A percentile compares a stretch with the other conserved stretches of the same genome.
phyloP scores from a whole-genome alignment of 768 basidiomycete genomes.

The Asterophora parasitica region DNA sequence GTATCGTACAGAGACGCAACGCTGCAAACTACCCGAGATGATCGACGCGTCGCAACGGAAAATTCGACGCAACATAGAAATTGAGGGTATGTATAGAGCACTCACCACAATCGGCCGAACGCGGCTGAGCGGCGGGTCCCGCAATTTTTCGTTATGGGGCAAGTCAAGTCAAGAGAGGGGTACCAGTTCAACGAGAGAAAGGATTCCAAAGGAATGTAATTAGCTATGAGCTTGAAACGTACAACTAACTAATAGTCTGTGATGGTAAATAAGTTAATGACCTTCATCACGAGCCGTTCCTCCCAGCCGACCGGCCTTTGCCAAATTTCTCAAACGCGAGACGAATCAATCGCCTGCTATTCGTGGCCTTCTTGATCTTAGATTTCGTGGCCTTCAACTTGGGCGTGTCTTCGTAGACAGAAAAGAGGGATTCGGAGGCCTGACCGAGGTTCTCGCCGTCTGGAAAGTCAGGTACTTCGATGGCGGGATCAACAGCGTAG shows the following conservation, averaged over 20 bases:
- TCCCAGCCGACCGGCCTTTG: conserved; percentile 10
- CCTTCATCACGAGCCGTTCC: conserved; percentile 6
- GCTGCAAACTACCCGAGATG: background rate
- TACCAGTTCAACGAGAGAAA: too few species aligned
- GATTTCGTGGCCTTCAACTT: conserved; percentile 3
- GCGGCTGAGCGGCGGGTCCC: too few species aligned
- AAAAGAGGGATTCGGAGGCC: conserved; percentile 13
- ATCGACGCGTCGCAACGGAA: background rate
- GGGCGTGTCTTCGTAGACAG: background rate
- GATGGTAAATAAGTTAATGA: background rate
- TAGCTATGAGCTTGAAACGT: too few species aligned
- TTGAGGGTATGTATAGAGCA: background rate
- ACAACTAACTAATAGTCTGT: too few species aligned
- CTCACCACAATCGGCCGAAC: background rate
- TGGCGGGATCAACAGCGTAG: conserved; percentile 33
- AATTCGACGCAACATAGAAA: background rate
- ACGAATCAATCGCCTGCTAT: conserved; percentile 31
- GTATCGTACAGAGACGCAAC: background rate
- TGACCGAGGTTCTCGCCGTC: conserved; percentile 33
- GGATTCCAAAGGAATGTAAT: too few species aligned
- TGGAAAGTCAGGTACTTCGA: conserved; percentile 39
- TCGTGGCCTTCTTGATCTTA: conserved; percentile 21
- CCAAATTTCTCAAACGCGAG: conserved; percentile 24
- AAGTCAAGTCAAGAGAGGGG: too few species aligned
- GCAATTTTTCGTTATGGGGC: too few species aligned